Base-by-base conservation (phyloP, 2,329 filamentous ascomycete genomes). In the Alternaria sp. region DNA sequence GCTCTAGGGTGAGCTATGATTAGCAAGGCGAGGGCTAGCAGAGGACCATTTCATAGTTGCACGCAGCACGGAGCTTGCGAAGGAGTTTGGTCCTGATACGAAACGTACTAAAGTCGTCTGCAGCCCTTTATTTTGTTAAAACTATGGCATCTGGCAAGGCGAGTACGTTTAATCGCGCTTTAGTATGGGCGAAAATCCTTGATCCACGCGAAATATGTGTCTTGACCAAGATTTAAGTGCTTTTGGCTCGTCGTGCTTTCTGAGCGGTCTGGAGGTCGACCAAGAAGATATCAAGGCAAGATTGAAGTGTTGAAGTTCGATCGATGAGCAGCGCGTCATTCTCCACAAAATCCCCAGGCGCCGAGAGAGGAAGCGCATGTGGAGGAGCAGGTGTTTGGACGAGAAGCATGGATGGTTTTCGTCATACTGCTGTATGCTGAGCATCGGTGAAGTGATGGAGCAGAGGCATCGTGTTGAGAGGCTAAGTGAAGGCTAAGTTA, bases 381-480 rank as follows among this genome's bases (percentile, higher is more conserved):
- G 61, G 65, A 64, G 61, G 61, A 67, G 63, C 63, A 66, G 59
- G 62, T 55, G 58, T 64, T 66, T 53, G 60, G 58, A 50, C 44
- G 60, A 56, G 57, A 25, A 33, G 21, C 30, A 23, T 50, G 51
- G 37, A 60, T 28, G 54, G 53, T 23, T 60, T 58, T 70, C 63
- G 67, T 65, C 66, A 71, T 67, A 46, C 37, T 25, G 14, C 37
- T 60, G 41, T 41, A 41, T 41, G 37, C 37, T 41, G 58, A 37
- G 56, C 61, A 62, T 58, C 60, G 59, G 58, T 64, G 60, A 46
- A n/a, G 44, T 41, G 10, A 45, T 18, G 21, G 49, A 26, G 61
- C 47, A 55, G 21, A 33, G 57, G 43, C 51, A 43, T 72, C 67
- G 70, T 73, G 72, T 74, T 74, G 72, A 74, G 72, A 62, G 63